Base-by-base conservation (phyloP, 768 basidiomycete genomes). In the Russula sp. region DNA sequence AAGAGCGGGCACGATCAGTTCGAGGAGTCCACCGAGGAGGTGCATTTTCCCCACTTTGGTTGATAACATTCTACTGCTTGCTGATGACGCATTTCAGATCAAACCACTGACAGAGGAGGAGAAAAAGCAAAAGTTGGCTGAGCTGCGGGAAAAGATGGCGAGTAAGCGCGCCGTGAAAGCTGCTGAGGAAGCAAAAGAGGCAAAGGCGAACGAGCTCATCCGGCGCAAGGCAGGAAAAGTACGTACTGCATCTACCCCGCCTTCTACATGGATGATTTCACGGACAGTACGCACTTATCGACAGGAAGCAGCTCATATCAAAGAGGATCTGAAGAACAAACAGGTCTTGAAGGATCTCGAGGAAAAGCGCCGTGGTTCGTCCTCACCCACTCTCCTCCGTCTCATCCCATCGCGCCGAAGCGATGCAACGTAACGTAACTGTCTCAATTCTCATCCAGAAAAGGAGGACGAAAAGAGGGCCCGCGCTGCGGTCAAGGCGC, bases 21-120 rank as follows among this genome's bases (percentile, higher is more conserved):
- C 65, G 95, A 97, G 71, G 96, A 98, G 70, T 93, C 90, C 1
- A 90, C 85, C 0, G 94, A 98, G 69, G 96, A 98, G 81, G 93
- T 91, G 50, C 53, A 74, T 20, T 46, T 38, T 55, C 51, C 34
- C 25, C 29, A 47, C 25, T 8, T 42, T 34, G 29, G 6, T 16
- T 47, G 35, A 14, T 43, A 56, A 35, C 34, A 6, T 11, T 63
- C 47, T 45, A 48, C 42, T 29, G 38, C 32, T 20, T 20, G 53
- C 20, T 50, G 38, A 32, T 43, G 25, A 51, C 3, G 36, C 7
- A 9, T 13, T 42, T 13, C 59, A 93, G 92, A 84, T 98, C 73
- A 93, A 93, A 71, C 94, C 96, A 0, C 73, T 99, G 55, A 98
- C 95, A 0, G 94, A 98, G 73, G 93, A 95, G 69, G 93, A 98